Conservation (phyloP, 192 early-diverging fungal species). For the Phycomyces nitens region DNA sequence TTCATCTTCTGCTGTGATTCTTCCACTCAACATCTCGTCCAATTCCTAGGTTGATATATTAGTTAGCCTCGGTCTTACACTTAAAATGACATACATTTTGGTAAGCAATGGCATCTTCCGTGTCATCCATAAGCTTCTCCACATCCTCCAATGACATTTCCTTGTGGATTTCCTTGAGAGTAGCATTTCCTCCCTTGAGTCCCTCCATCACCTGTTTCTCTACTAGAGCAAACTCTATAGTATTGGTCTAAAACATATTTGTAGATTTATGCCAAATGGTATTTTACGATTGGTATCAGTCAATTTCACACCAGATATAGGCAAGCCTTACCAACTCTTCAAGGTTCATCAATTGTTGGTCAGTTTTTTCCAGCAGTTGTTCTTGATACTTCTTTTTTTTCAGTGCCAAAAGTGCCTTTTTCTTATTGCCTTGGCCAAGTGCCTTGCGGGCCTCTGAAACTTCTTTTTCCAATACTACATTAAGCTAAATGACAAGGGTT, state of each 20-base stretch:
- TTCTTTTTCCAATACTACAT: constrained; percentile 78
- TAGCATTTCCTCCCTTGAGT: constrained; percentile 79
- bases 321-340: constrained; percentile 85
- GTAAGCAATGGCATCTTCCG: constrained; percentile 92
- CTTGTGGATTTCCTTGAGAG: constrained; percentile 79
- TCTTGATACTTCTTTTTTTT: constrained; percentile 97
- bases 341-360: constrained; percentile 83
- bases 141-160: constrained; percentile 90
- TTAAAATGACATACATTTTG: constrained; percentile 75
- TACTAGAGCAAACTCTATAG: constrained; percentile 91
- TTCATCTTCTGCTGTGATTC: constrained; percentile 79
- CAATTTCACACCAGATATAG: no score
- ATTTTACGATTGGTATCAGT: neutral
- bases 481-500: constrained; percentile 50
- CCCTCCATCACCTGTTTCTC: constrained; percentile 88
- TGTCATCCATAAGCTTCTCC: constrained; percentile 93
- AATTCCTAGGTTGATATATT: constrained; percentile 56
- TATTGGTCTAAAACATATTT: constrained; percentile 47
- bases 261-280: neutral
- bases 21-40: constrained; percentile 70
- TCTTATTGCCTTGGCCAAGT: constrained; percentile 71
- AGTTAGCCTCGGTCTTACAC: no score
- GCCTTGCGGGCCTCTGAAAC: constrained; percentile 73
- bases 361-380: constrained; percentile 77
- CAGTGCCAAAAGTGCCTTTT: constrained; percentile 81